These are phyloP conservation scores for Euptelea pleiosperma DNA, from an alignment of 164 flowering plant species.

Conservation along the genomic window DNA sequence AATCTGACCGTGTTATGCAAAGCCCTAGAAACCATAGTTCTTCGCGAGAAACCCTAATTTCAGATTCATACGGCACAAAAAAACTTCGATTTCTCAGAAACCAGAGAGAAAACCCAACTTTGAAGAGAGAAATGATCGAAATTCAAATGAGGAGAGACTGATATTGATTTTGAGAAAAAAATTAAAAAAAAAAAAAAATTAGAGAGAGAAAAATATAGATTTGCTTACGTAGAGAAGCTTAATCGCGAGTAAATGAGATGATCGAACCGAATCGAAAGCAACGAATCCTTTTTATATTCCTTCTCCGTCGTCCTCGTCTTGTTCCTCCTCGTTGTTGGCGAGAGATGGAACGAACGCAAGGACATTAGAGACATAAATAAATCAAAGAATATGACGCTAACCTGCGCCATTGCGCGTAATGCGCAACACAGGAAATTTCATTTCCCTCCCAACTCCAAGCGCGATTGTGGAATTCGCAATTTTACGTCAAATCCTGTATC, in stretches of 20 bases:
- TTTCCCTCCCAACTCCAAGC: too few relatives aligned
- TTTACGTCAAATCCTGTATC: too few relatives aligned
- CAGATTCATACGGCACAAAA: not conserved
- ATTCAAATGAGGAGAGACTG: not conserved
- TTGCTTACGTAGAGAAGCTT: not conserved
- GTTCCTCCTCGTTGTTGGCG: not conserved
- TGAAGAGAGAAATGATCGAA: not conserved
- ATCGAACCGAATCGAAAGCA: not conserved
- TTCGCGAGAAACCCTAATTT: constrained; percentile 9
- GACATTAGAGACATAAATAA: not conserved
- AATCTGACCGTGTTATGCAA: not conserved
- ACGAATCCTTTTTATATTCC: constrained; percentile 1
- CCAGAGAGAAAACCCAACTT: not conserved
- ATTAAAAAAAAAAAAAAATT: not conserved
- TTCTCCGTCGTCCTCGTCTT: not conserved
- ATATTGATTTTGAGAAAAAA: not conserved
- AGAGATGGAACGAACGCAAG: not conserved
- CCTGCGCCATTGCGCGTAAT: constrained; percentile 8
- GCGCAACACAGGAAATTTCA: not conserved
- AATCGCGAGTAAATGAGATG: not conserved
- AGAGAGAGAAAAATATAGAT: not conserved
- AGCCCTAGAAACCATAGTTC: constrained; percentile 8
- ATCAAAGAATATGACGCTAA: not conserved
- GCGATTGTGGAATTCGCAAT: too few relatives aligned
- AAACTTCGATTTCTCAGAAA: constrained; percentile 4